These are phyloP conservation scores for Saraca asoca DNA, from an alignment of 331 rosid genomes.

Conservation along the genomic window DNA sequence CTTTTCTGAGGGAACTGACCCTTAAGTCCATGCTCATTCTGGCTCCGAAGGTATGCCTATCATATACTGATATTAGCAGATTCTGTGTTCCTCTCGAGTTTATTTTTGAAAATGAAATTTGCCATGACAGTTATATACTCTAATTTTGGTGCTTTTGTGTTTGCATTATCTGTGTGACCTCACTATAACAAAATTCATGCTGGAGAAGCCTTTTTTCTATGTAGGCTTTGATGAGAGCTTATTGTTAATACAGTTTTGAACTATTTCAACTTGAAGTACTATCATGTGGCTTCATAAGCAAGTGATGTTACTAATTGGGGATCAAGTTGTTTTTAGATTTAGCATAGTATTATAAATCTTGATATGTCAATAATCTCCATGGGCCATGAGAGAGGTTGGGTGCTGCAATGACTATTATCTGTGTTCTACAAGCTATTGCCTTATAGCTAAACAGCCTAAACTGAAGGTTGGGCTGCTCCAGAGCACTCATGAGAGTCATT, in stretches of 20 bases:
- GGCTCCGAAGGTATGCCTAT: slow-evolving; percentile 71
- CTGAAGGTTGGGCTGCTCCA: slow-evolving; percentile 9
- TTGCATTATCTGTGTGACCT: slow-evolving; percentile 10
- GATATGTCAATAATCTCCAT: neutral
- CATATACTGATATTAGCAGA: slow-evolving; percentile 15
- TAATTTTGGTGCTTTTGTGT: slow-evolving; percentile 15
- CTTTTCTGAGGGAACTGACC: slow-evolving; percentile 90
- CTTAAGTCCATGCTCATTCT: slow-evolving; percentile 87
- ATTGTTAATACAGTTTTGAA: neutral
- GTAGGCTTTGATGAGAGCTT: too few species aligned
- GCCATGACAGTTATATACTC: neutral
- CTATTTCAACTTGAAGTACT: slow-evolving; percentile 2
- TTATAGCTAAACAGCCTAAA: slow-evolving; percentile 1
- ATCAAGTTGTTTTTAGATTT: slow-evolving; percentile 19
- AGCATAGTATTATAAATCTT: slow-evolving; percentile 3
- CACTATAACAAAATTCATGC: too few species aligned
- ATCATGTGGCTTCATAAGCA: slow-evolving; percentile 1
- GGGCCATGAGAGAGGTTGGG: slow-evolving; percentile 16
- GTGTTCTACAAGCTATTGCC: neutral
- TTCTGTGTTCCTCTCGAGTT: slow-evolving; percentile 6
- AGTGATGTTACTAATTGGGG: slow-evolving; percentile 2
- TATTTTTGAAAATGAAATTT: slow-evolving; percentile 7
- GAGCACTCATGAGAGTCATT: neutral
- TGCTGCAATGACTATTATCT: neutral
- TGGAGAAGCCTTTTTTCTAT: too few species aligned